A percentile compares a stretch with the other conserved stretches of the same genome.
phyloP scores from a whole-genome alignment of 768 basidiomycete genomes.

The Xerocomus potaroensis region DNA sequence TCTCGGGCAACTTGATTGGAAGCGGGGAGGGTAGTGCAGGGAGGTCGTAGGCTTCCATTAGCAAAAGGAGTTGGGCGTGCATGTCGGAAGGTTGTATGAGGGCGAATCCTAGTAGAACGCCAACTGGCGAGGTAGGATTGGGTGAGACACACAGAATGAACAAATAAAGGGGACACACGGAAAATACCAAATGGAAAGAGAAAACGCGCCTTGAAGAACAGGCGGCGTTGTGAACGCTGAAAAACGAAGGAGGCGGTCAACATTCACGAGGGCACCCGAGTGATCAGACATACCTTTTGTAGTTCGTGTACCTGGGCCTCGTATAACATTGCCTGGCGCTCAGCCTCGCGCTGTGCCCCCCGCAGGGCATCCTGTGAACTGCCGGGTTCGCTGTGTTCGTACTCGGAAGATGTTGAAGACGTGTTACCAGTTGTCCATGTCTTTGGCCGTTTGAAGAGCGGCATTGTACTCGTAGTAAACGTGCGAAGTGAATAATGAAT shows the following conservation, averaged over 20 bases:
- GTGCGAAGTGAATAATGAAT: too few relatives aligned
- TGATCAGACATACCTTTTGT: conserved; percentile 11
- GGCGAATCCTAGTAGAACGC: conserved; percentile 56
- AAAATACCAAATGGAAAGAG: conserved; percentile 72
- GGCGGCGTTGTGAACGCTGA: conserved; percentile 14
- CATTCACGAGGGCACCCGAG: neutral
- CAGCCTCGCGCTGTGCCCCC: conserved; percentile 18
- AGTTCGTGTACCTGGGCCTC: conserved; percentile 27
- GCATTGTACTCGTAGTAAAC: too few relatives aligned
- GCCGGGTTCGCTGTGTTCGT: conserved; percentile 8
- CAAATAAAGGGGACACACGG: conserved; percentile 34
- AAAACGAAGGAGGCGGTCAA: neutral
- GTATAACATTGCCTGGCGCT: conserved; percentile 21
- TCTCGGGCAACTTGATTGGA: conserved; percentile 53
- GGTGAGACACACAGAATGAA: neutral
- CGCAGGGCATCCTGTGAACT: conserved; percentile 3
- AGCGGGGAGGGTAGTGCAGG: neutral
- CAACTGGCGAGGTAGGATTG: conserved; percentile 41
- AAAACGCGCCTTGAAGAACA: conserved; percentile 40
- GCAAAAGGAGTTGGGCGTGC: conserved; percentile 57
- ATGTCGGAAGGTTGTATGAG: conserved; percentile 66
- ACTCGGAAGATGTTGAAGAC: conserved; percentile 11
- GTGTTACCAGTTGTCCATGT: conserved; percentile 21
- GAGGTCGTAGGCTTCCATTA: conserved; percentile 70
- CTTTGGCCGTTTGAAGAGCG: conserved; percentile 31